These are phyloP conservation scores for Cyclaneusma minus DNA, from an alignment of 2,329 filamentous ascomycete genomes.

Conservation along the genomic window DNA sequence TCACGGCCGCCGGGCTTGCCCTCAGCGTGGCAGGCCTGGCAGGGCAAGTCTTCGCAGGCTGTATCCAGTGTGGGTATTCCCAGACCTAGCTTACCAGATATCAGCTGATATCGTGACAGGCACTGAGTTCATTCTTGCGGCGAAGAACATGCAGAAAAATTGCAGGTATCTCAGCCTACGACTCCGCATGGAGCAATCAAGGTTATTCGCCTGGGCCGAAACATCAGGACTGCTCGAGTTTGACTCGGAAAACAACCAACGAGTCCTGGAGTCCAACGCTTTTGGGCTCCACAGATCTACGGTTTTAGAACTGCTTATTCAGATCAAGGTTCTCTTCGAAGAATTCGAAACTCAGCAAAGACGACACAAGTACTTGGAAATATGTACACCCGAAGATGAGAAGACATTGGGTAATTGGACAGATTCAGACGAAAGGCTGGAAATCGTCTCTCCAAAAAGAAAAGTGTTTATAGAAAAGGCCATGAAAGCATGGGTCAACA, in stretches of 20 bases:
- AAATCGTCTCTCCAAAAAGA: slow-evolving; percentile 24
- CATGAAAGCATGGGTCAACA: slow-evolving; percentile 23
- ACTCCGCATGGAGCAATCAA: slow-evolving; percentile 32
- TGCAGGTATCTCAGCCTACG: slow-evolving; percentile 31
- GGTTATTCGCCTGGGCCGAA: slow-evolving; percentile 33
- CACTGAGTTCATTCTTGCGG: slow-evolving; percentile 31
- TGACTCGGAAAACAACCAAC: slow-evolving; percentile 22
- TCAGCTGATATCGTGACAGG: slow-evolving; percentile 14
- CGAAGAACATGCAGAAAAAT: slow-evolving; percentile 30
- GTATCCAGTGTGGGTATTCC: slow-evolving; percentile 23
- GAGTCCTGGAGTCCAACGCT: slow-evolving; percentile 28
- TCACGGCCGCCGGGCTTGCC: slow-evolving; percentile 26
- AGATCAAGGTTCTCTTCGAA: slow-evolving; percentile 29
- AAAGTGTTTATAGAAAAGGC: slow-evolving; percentile 27
- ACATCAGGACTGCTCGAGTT: slow-evolving; percentile 30
- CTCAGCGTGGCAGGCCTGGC: slow-evolving; percentile 29
- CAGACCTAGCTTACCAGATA: slow-evolving; percentile 1
- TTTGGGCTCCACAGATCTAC: slow-evolving; percentile 32
- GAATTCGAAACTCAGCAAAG: slow-evolving; percentile 28
- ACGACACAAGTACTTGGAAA: slow-evolving; percentile 22
- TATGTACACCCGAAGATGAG: no score
- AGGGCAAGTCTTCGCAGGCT: slow-evolving; percentile 29
- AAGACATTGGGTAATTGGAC: no score
- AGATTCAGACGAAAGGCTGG: no score
- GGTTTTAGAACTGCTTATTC: slow-evolving; percentile 30